Evolutionary conservation across 2,329 filamentous ascomycete species (phyloP).

Genomic region (Laburnicola sp.): DNA sequence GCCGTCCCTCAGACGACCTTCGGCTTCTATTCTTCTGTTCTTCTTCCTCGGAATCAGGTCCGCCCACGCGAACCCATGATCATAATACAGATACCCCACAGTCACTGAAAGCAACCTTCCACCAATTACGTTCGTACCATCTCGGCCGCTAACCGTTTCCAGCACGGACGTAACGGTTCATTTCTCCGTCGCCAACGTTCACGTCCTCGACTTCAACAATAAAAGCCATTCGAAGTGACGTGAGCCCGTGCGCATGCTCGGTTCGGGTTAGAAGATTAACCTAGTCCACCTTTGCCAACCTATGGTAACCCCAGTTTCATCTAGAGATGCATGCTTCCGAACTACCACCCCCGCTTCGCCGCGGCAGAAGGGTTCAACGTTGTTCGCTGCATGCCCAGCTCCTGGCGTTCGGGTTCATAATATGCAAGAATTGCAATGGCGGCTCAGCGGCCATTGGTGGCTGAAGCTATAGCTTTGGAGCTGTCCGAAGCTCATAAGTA

Average conservation of each 20-base stretch:
- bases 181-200: slow-evolving; percentile 26
- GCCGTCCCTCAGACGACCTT: background rate
- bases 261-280: slow-evolving; percentile 20
- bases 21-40: background rate
- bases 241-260: slow-evolving; percentile 17
- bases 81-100: slow-evolving; percentile 2
- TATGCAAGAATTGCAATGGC: slow-evolving; percentile 10
- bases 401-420: slow-evolving; percentile 12
- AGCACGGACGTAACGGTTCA: slow-evolving; percentile 24
- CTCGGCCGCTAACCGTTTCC: slow-evolving; percentile 14
- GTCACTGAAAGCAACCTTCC: slow-evolving; percentile 21
- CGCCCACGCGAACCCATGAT: slow-evolving; percentile 1
- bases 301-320: slow-evolving; percentile 20
- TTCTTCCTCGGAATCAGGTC: background rate
- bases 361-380: slow-evolving; percentile 7
- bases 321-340: slow-evolving; percentile 9
- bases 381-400: slow-evolving; percentile 19
- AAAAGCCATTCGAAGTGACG: slow-evolving; percentile 18
- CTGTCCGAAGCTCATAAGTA: slow-evolving; percentile 17
- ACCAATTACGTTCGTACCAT: slow-evolving; percentile 25
- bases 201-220: slow-evolving; percentile 16
- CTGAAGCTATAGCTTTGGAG: slow-evolving; percentile 15
- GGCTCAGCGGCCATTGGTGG: slow-evolving; percentile 11
- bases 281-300: slow-evolving; percentile 20
- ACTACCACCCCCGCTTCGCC: background rate